A percentile compares a stretch with the other conserved stretches of the same genome.
Evolutionary conservation across 805 yeast genomes (phyloP).

Genomic region (Ascoidea tarda): DNA sequence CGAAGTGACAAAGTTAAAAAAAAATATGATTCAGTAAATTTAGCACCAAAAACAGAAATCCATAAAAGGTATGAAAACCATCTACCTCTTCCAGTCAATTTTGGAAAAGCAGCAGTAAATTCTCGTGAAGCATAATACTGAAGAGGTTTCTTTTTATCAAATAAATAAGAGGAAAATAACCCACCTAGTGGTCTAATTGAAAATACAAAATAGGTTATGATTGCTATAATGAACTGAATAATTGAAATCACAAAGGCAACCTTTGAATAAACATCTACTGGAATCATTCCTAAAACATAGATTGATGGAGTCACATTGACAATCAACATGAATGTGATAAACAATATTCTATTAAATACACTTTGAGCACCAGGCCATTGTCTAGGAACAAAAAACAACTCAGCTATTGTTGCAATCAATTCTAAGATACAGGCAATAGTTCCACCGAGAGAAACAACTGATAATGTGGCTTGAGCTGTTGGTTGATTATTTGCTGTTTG

Average conservation of each 20-base stretch:
- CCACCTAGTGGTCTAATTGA: constrained; percentile 94
- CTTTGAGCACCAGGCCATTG: constrained; percentile 99
- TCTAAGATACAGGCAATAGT: constrained; percentile 70
- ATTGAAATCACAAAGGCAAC: constrained; percentile 70
- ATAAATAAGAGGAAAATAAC: constrained; percentile 81
- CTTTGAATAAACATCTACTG: constrained; percentile 45
- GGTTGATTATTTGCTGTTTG: constrained; percentile 80
- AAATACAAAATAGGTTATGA: constrained; percentile 72
- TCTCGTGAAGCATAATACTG: constrained; percentile 85
- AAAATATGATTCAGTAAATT: constrained; percentile 81
- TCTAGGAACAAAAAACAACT: constrained; percentile 94
- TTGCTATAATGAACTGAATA: constrained; percentile 78
- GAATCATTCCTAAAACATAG: constrained; percentile 72
- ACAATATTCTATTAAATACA: constrained; percentile 71
- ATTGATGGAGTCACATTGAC: constrained; percentile 76
- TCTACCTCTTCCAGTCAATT: constrained; percentile 75
- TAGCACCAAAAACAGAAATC: constrained; percentile 80
- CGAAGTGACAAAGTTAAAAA: constrained; percentile 78
- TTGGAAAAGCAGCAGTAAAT: constrained; percentile 82
- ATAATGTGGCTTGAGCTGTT: constrained; percentile 78
- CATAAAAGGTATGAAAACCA: constrained; percentile 91
- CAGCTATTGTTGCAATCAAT: constrained; percentile 75
- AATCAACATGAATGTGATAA: constrained; percentile 49
- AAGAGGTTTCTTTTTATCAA: constrained; percentile 63
- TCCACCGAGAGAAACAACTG: constrained; percentile 89